phyloP scores from a whole-genome alignment of 441 rosid species.

The Brassica balearica region DNA sequence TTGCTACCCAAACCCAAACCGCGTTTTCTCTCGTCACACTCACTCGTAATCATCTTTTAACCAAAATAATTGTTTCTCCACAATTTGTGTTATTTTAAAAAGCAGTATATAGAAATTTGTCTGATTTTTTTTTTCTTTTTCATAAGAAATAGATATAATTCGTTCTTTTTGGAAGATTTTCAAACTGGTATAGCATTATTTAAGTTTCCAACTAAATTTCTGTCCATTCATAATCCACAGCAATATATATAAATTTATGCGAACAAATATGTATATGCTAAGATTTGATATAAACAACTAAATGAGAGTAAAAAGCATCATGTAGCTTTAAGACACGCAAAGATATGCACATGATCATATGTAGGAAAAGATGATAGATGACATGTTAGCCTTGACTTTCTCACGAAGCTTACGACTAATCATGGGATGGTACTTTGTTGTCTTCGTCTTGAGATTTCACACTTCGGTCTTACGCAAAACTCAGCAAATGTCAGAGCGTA shows the following conservation, averaged over 20 bases:
- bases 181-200: background rate
- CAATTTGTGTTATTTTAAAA: background rate
- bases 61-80: background rate
- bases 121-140: background rate
- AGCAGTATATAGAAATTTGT: background rate
- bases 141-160: background rate
- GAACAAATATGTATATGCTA: conserved; percentile 20
- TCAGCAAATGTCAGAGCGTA: conserved; percentile 31
- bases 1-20: conserved; percentile 38
- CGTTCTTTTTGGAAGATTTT: background rate
- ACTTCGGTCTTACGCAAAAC: conserved; percentile 46
- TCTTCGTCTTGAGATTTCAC: conserved; percentile 40
- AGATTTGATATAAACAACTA: background rate
- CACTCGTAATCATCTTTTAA: conserved; percentile 21
- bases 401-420: conserved; percentile 42
- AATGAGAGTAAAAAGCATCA: conserved; percentile 6
- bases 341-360: conserved; percentile 41
- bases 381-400: conserved; percentile 47
- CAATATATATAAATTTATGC: background rate
- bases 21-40: conserved; percentile 45
- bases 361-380: conserved; percentile 33
- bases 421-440: conserved; percentile 43
- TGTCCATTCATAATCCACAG: background rate
- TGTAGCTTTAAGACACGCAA: conserved; percentile 37
- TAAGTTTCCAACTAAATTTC: background rate